phyloP scores from a whole-genome alignment of 225 moss, liverwort and hornwort species.

The Physcomitrium patens region DNA sequence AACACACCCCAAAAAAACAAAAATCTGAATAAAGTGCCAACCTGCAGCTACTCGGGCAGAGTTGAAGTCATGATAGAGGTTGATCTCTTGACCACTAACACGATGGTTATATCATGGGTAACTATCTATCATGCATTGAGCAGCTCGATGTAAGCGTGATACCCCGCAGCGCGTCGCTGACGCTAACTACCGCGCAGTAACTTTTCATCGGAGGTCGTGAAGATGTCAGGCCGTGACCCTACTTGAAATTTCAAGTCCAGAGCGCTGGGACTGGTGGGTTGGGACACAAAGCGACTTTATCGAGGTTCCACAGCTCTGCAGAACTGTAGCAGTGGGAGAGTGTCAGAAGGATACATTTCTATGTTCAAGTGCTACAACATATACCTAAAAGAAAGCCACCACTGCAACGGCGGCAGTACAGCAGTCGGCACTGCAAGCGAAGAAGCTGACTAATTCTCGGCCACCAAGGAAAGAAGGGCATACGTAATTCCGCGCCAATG shows the following conservation, averaged over 20 bases:
- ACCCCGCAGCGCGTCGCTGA: neutral
- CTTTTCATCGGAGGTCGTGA: neutral
- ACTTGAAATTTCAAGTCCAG: conserved; percentile 10
- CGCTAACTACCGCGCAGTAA: too few relatives aligned
- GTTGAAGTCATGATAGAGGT: conserved; percentile 24
- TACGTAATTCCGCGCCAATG: neutral
- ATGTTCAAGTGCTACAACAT: conserved; percentile 23
- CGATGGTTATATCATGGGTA: too few relatives aligned
- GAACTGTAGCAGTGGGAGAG: conserved; percentile 22
- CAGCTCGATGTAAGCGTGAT: conserved; percentile 4
- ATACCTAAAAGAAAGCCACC: conserved; percentile 13
- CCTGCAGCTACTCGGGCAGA: conserved; percentile 21
- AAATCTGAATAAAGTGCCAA: neutral
- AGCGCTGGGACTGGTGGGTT: neutral
- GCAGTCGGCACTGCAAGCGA: conserved; percentile 32
- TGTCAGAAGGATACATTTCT: conserved; percentile 38
- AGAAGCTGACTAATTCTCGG: conserved; percentile 31
- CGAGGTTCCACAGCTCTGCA: conserved; percentile 10
- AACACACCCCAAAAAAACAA: too few relatives aligned
- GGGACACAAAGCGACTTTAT: conserved; percentile 23
- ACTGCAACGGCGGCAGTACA: conserved; percentile 4
- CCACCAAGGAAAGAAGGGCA: conserved; percentile 16
- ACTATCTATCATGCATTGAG: neutral
- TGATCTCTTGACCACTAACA: neutral
- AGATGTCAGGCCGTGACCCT: conserved; percentile 20